phyloP scores from a whole-genome alignment of 148 eudicot species.

The Mesembryanthemum crystallinum region DNA sequence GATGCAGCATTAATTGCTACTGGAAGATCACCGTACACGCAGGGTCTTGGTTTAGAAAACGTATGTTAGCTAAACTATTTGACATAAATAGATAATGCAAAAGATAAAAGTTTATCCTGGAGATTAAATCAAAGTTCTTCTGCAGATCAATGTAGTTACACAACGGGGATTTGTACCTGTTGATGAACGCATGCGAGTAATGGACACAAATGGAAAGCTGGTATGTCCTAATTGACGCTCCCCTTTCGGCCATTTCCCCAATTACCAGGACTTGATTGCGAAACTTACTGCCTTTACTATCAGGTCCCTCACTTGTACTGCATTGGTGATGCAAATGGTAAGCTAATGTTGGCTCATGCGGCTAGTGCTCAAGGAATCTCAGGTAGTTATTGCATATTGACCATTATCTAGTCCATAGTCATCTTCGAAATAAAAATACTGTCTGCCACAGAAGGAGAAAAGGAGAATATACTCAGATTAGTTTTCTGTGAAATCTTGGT shows the following conservation, averaged over 20 bases:
- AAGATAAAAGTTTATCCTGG: background rate
- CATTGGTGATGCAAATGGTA: slow-evolving; percentile 99
- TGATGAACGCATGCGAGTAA: slow-evolving; percentile 93
- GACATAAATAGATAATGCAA: background rate
- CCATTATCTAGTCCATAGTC: background rate
- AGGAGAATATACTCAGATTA: background rate
- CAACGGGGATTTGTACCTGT: slow-evolving; percentile 97
- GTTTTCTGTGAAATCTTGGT: slow-evolving; percentile 12
- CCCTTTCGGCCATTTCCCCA: background rate
- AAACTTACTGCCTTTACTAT: slow-evolving; percentile 10
- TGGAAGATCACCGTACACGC: slow-evolving; percentile 96
- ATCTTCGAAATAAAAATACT: background rate
- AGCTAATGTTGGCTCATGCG: slow-evolving; percentile 99
- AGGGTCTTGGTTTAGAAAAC: slow-evolving; percentile 94
- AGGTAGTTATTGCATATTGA: slow-evolving; percentile 34
- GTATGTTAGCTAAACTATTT: slow-evolving; percentile 35
- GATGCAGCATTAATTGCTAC: slow-evolving; percentile 99
- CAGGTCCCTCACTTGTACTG: slow-evolving; percentile 95
- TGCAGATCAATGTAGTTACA: slow-evolving; percentile 84
- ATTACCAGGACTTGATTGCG: background rate
- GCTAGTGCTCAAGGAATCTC: slow-evolving; percentile 99
- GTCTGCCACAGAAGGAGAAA: background rate
- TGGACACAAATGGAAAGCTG: slow-evolving; percentile 79
- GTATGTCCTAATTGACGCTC: slow-evolving; percentile 32
- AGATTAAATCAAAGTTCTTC: slow-evolving; percentile 12